Evolutionary conservation across 1,139 yeast genomes (phyloP).

Genomic region (Saccharomyces hybrid): DNA sequence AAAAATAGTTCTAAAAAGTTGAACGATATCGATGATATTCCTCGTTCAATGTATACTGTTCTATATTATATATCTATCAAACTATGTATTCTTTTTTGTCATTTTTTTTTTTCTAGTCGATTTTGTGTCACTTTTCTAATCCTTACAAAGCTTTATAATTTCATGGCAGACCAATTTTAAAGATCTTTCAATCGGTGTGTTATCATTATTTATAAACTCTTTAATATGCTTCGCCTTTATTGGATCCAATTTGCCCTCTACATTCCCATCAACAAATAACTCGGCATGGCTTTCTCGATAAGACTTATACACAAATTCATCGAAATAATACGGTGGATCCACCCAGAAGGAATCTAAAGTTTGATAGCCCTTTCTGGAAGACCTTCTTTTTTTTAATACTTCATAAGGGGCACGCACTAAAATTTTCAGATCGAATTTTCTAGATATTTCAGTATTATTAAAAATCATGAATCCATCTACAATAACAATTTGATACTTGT

Average conservation of each 20-base stretch:
- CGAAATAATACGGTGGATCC: slow-evolving; percentile 90
- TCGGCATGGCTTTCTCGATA: slow-evolving; percentile 55
- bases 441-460: slow-evolving; percentile 43
- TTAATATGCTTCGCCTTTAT: slow-evolving; percentile 16
- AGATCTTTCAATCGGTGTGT: slow-evolving; percentile 22
- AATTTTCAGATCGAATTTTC: slow-evolving; percentile 48
- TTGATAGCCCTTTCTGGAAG: slow-evolving; percentile 63
- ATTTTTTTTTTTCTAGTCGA: not conserved
- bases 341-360: slow-evolving; percentile 85
- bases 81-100: slow-evolving; percentile 1
- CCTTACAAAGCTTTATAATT: slow-evolving; percentile 7
- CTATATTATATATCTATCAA: not conserved
- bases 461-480: slow-evolving; percentile 88
- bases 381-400: slow-evolving; percentile 59
- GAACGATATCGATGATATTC: too few relatives aligned
- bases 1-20: not conserved
- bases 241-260: slow-evolving; percentile 35
- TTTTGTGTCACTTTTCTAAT: not conserved
- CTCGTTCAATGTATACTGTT: not conserved
- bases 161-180: slow-evolving; percentile 27
- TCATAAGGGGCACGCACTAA: slow-evolving; percentile 60
- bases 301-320: slow-evolving; percentile 81
- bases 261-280: slow-evolving; percentile 48
- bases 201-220: slow-evolving; percentile 28
- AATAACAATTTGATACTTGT: slow-evolving; percentile 39